Evolutionary conservation across 306 rosid species (phyloP), one percentile per base, ranked within the genome.

Genomic region (Prunus salicina): DNA sequence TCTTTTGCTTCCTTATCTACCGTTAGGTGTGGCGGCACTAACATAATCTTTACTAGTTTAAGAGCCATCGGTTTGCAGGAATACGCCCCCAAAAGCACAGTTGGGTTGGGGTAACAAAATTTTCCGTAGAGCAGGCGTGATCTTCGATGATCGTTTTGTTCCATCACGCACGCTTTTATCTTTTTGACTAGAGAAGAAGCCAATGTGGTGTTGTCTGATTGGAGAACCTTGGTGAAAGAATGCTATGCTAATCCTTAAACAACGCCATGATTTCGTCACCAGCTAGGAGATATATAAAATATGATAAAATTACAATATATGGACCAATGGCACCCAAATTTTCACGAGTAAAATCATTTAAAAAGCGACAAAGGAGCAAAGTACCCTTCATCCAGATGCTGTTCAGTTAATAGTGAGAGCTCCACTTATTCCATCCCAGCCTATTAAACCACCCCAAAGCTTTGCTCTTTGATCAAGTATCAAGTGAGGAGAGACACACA

Each of bases 291-390:
- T 18, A 69, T 4, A 49, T 18, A 64, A 16, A 30, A 47, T 47
- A 34, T 12, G 16, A 49, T 13, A 16, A 65, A 65, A 51, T 22
- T 71, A 47, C 18, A 49, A 63, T 64, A 67, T 49, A 49, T 49
- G 3, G 52, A 49, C 52, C 28, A 19, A 55, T 61, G 41, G 75
- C 18, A 50, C 77, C 86, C 82, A 83, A 84, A 73, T 62, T 69
- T 87, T 84, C 90, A 12, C 75, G 19, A 56, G 46, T 76, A 20
- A 55, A 91, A 88, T 89, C 84, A 89, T 89, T 79, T 81, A 62
- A 41, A 75, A 62, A 32, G 67, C 2, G 20, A 30, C 45, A 62
- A 52, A 15, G 67, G 67, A 28, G 8, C 67, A 7, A 15, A 18
- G 5, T 5, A 47, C 4, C 2, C 4, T 3, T 8, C 43, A 15